Evolutionary conservation across 2,329 filamentous ascomycete species (phyloP).

Genomic region (Sphaerostilbella broomeana): DNA sequence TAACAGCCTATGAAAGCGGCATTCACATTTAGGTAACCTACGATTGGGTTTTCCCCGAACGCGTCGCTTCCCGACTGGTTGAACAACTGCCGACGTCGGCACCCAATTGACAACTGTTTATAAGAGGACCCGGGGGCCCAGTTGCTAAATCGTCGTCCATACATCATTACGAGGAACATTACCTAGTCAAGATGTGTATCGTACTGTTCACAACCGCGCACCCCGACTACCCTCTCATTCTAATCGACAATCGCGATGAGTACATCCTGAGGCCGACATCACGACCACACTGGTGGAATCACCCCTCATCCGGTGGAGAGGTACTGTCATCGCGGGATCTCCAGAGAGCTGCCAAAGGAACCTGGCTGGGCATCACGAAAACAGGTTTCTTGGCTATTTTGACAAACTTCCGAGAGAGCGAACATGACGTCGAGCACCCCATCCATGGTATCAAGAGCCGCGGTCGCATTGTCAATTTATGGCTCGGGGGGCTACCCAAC

Average conservation of each 20-base stretch:
- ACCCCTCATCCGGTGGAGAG: slow-evolving; percentile 33
- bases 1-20: too few species aligned
- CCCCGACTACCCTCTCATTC: slow-evolving; percentile 66
- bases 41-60: too few species aligned
- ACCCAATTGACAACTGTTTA: background rate
- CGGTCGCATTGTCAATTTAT: slow-evolving; percentile 58
- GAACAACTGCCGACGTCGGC: slow-evolving; percentile 11
- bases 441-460: slow-evolving; percentile 51
- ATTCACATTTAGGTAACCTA: too few species aligned
- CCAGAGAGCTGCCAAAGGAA: slow-evolving; percentile 55
- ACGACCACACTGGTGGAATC: slow-evolving; percentile 57
- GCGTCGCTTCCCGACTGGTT: too few species aligned
- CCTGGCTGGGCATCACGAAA: slow-evolving; percentile 59
- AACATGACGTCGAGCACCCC: slow-evolving; percentile 43
- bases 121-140: too few species aligned
- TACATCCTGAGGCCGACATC: slow-evolving; percentile 59
- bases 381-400: slow-evolving; percentile 55
- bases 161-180: background rate
- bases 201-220: slow-evolving; percentile 69
- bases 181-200: slow-evolving; percentile 59
- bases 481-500: slow-evolving; percentile 46
- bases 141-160: too few species aligned
- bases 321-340: slow-evolving; percentile 57
- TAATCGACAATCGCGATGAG: slow-evolving; percentile 74
- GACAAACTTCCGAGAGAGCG: slow-evolving; percentile 59